Base-by-base conservation (phyloP, 176 grass and related monocot genomes). In the Cenchrus americanus region DNA sequence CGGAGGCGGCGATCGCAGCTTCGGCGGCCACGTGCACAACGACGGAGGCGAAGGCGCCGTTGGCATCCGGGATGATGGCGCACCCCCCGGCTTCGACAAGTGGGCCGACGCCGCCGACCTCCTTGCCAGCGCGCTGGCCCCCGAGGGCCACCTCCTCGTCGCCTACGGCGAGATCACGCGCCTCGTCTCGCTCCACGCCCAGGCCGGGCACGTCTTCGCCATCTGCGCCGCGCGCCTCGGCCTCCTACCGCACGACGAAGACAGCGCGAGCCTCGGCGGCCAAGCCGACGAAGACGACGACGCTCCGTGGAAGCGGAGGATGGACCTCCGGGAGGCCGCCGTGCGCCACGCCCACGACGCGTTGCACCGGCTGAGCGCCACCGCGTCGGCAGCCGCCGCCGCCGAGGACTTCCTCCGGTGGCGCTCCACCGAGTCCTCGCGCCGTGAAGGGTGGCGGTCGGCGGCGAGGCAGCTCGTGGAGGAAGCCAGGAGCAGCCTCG, bases 91-190 rank as follows among this genome's bases (percentile, higher is more conserved):
- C 42, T 6, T 59, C 52, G 51, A 50, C 50, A 13, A 66, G 49
- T 50, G 12, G 81, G 41, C 68, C 67, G 14, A 79, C 66, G 22
- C 70, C 75, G 50, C 68, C 67, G 14, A 79, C 66, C 24, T 78
- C 80, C 81, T 88, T 48, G 73, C 74, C 57, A 9, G 18, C 37
- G 66, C 44, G 86, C 10, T 78, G 47, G 14, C 42, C 21, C 43
- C 11, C 21, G 44, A 62, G 0, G 86, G 86, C 24, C 23, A 26
- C 23, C 46, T 88, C 64, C 34, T 14, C 75, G 26, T 21, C n/a
- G 66, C 66, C 58, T 76, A 78, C 58, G 8, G 86, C 12, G 86
- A 88, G 86, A 88, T 88, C 86, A 73, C 86, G 66, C 74, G 66
- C 48, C 74, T 88, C 57, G 0, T 83, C 66, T 30, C 74, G 57